Evolutionary conservation across 192 early-diverging fungal species (phyloP).

Genomic region (Backusella tuberculispora): DNA sequence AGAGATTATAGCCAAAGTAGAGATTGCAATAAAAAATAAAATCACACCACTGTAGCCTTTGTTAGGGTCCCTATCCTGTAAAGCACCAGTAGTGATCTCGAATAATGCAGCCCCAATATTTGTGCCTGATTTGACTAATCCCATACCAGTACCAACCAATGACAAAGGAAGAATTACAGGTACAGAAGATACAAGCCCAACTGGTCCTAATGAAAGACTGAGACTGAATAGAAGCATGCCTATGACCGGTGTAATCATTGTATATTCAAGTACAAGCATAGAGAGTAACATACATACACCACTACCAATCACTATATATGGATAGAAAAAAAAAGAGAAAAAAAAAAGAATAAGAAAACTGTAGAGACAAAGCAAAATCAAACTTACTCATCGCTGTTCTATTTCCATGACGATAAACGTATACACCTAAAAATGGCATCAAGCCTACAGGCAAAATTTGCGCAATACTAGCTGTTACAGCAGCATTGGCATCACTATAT

Average conservation of each 20-base stretch:
- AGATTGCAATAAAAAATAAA: constrained; percentile 34
- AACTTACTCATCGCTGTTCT: constrained; percentile 55
- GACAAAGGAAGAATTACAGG: constrained; percentile 58
- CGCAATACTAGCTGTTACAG: constrained; percentile 67
- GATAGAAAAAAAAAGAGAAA: background rate
- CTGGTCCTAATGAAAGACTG: constrained; percentile 61
- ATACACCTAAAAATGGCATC: constrained; percentile 73
- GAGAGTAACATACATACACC: constrained; percentile 28
- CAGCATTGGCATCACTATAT: constrained; percentile 61
- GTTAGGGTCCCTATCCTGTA: constrained; percentile 53
- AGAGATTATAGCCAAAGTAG: constrained; percentile 16
- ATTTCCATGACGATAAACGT: constrained; percentile 68
- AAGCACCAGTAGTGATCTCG: constrained; percentile 59
- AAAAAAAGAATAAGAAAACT: background rate
- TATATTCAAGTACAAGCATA: constrained; percentile 54
- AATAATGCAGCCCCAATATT: constrained; percentile 65
- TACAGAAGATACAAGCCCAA: constrained; percentile 60
- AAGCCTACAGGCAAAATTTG: constrained; percentile 70
- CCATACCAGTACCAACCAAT: constrained; percentile 62
- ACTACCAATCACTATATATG: constrained; percentile 36
- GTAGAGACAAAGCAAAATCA: no score
- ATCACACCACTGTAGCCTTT: constrained; percentile 42
- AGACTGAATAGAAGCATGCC: constrained; percentile 62
- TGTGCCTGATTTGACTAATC: constrained; percentile 63
- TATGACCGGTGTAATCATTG: constrained; percentile 52